Evolutionary conservation across 2,329 filamentous ascomycete genomes (phyloP), one percentile per base, ranked within the genome.

Genomic region (Pseudofabraea citricarpa): DNA sequence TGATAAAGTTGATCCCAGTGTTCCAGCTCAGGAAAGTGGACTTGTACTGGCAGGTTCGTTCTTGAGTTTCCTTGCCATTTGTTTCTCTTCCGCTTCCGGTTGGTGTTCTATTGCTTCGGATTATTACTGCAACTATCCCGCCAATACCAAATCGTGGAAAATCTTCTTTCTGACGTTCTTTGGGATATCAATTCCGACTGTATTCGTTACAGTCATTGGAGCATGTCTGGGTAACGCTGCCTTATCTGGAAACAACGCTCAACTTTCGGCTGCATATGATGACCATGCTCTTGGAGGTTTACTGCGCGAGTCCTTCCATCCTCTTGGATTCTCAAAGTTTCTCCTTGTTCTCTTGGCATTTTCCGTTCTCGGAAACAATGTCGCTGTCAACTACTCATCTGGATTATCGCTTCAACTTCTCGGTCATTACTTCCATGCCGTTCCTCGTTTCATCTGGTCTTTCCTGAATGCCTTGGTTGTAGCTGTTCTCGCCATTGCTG

Each of bases 321-420:
- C 72, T 1, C 50, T 60, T 6, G 67, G 67, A 18, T 74, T 71
- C 52, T 68, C 69, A 23, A 73, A 74, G 45, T 68, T 74, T 53
- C 65, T 68, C 36, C 65, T 60, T n/a, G 54, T 59, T 12, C 45
- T 60, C 13, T 48, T 59, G 24, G 51, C 55, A 18, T 60, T 60
- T 50, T 57, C 57, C 19, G 58, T 60, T 15, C 35, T 60, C 3
- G 58, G 57, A 13, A 60, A 60, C 41, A 60, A 59, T 26, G 48
- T 59, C 2, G 57, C 56, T 8, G 49, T 59, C 18, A 57, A 58
- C 26, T 60, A 60, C 45, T 60, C 58, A 9, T 54, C 51, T 6
- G 58, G 58, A 24, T 48, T 60, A 19, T 49, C 47, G 9, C 41
- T 59, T n/a, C 58, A 60, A 40, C 53, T 60, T 10, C 48, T 60